Evolutionary conservation across 768 basidiomycete species (phyloP), one percentile per base, ranked within the genome.

Genomic region (Mycena metata): DNA sequence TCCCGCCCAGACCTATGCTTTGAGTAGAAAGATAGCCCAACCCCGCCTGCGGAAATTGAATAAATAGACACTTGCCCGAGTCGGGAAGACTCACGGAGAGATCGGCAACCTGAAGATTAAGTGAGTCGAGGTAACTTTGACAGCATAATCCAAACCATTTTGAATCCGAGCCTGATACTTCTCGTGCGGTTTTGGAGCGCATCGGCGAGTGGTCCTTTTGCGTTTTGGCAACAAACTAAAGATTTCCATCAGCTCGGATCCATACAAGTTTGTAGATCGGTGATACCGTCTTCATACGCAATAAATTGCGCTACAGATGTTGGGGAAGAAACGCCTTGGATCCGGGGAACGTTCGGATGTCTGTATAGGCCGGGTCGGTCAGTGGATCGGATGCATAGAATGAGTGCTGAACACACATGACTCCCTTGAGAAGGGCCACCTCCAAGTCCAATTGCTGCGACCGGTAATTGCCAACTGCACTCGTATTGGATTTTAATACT

Each of bases 191-290:
- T 49, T 7, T 66, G 58, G 4, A 66, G 42, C 1, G 64, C 64
- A 5, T 10, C 16, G 19, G 64, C 56, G 7, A 66, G 64, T 12
- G 64, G 56, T n/a, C 57, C 49, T 35, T 58, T 39, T 19, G 64
- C 49, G 9, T n/a, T 58, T 21, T 59, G 50, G 57, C 56, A 59
- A 23, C 45, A 36, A 35, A 41, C 64, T 66, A 19, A 21, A 30
- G 6, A 39, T 13, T 43, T 8, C 7, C 1, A 2, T 49, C 24
- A 30, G 4, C 21, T 13, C 11, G 3, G 15, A 41, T 9, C 17
- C 5, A 11, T 2, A 23, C 30, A 6, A 30, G 30, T 30, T 30
- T 30, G 43, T 5, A 0, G n/a, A 13, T 13, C 2, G 30, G 13
- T 16, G 9, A 8, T 17, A 64, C 63, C 45, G 16, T 49, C 41